Conservation (phyloP, 306 rosid species). For the Quercus gilva region DNA sequence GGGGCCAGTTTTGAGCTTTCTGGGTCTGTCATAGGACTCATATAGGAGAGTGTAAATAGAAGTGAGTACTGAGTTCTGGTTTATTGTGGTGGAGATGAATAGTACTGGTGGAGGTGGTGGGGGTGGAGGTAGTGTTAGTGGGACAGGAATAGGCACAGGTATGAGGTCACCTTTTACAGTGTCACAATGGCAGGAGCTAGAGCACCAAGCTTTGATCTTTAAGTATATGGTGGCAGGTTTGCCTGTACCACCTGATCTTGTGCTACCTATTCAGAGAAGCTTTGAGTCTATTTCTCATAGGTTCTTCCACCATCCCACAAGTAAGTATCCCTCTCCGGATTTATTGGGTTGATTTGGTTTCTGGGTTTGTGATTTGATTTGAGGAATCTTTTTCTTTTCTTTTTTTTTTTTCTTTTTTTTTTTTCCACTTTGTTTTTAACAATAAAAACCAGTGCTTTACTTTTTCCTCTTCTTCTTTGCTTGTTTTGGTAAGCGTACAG, state of each 20-base stretch:
- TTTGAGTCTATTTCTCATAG: conserved; percentile 63
- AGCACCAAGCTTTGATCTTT: conserved; percentile 85
- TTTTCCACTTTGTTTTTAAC: not conserved
- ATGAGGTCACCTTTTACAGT: conserved; percentile 69
- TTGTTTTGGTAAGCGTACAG: not conserved
- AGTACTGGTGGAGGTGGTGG: conserved; percentile 10
- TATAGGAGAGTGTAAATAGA: too few relatives aligned
- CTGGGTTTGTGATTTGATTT: conserved; percentile 17
- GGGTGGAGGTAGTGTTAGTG: conserved; percentile 25
- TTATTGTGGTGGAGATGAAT: conserved; percentile 6
- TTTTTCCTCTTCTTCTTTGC: not conserved
- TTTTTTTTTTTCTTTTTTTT: not conserved
- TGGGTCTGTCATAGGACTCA: conserved; percentile 1
- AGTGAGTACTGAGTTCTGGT: not conserved
- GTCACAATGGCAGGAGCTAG: conserved; percentile 91
- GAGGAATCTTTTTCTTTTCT: not conserved
- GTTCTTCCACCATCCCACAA: conserved; percentile 62
- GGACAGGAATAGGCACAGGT: conserved; percentile 42
- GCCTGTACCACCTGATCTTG: conserved; percentile 84
- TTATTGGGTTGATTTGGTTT: conserved; percentile 5
- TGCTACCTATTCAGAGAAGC: conserved; percentile 73
- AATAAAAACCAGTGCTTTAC: not conserved
- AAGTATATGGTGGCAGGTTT: conserved; percentile 78
- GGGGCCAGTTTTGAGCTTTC: conserved; percentile 31
- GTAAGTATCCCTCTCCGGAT: conserved; percentile 35